Conservation (phyloP, 2,329 filamentous ascomycete species). For the Calcarisporium arbuscula region DNA sequence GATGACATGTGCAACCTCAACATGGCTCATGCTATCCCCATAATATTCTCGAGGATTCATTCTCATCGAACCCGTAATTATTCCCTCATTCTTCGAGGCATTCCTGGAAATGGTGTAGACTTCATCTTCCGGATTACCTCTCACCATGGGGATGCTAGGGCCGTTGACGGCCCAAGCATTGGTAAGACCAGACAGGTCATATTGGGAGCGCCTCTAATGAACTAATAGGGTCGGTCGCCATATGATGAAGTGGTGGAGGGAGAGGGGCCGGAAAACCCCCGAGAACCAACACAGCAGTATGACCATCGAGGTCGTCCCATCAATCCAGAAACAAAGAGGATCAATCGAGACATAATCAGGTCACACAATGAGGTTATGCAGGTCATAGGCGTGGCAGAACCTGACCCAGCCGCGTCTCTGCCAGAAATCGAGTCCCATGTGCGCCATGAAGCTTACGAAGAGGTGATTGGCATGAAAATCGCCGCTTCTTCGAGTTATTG, state of each 20-base stretch:
- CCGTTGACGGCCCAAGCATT: slow-evolving; percentile 51
- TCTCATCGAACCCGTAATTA: too few relatives aligned
- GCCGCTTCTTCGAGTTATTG: slow-evolving; percentile 24
- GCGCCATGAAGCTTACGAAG: slow-evolving; percentile 42
- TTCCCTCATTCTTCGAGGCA: too few relatives aligned
- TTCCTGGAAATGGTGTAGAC: too few relatives aligned
- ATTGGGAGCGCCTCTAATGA: neutral
- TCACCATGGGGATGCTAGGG: slow-evolving; percentile 46
- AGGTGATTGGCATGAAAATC: slow-evolving; percentile 35
- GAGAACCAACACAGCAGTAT: slow-evolving; percentile 41
- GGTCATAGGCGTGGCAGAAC: slow-evolving; percentile 56
- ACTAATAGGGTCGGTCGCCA: slow-evolving; percentile 48
- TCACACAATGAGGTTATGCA: slow-evolving; percentile 59
- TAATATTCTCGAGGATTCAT: too few relatives aligned
- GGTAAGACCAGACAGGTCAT: slow-evolving; percentile 28
- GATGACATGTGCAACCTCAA: too few relatives aligned
- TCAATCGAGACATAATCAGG: slow-evolving; percentile 51
- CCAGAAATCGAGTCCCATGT: slow-evolving; percentile 34
- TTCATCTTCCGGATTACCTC: too few relatives aligned
- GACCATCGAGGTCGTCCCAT: slow-evolving; percentile 50
- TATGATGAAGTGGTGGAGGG: slow-evolving; percentile 52
- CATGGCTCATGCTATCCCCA: too few relatives aligned
- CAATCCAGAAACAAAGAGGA: slow-evolving; percentile 46
- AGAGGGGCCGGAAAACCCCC: slow-evolving; percentile 35
- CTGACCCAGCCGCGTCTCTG: slow-evolving; percentile 38